A percentile compares a stretch with the other conserved stretches of the same genome.
phyloP scores from a whole-genome alignment of 805 yeast species.

The Starmera caribaea region DNA sequence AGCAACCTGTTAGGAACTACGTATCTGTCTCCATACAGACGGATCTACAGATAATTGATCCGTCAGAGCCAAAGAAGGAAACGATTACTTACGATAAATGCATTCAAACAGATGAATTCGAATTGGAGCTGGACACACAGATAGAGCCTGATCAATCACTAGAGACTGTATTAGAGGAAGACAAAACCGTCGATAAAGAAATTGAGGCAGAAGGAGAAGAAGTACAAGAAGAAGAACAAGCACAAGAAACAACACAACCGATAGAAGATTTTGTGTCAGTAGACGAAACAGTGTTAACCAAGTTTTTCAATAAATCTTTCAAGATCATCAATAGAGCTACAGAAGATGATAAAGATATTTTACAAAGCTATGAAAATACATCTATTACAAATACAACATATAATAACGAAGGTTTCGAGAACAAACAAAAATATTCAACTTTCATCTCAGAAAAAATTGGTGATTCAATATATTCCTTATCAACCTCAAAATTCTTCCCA shows the following conservation, averaged over 20 bases:
- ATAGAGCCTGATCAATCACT: constrained; percentile 1
- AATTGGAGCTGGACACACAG: neutral
- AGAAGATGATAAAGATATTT: constrained; percentile 17
- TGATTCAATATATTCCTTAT: constrained; percentile 9
- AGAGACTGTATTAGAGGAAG: neutral
- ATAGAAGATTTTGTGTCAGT: neutral
- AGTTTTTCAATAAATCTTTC: constrained; percentile 14
- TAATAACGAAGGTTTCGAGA: neutral
- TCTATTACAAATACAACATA: neutral
- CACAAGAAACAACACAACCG: neutral
- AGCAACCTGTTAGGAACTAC: constrained; percentile 1
- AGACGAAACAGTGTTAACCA: constrained; percentile 6
- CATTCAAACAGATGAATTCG: constrained; percentile 11
- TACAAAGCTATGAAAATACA: constrained; percentile 4
- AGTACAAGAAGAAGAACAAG: neutral
- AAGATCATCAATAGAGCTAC: constrained; percentile 17
- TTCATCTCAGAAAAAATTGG: constrained; percentile 3
- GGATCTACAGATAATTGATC: neutral
- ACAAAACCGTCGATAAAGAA: no score
- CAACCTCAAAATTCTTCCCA: constrained; percentile 10
- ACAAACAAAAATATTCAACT: constrained; percentile 2
- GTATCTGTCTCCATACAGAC: constrained; percentile 1
- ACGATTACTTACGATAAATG: constrained; percentile 16
- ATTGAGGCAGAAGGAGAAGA: neutral
- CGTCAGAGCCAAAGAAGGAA: constrained; percentile 6